A percentile compares a stretch with the other conserved stretches of the same genome.
These are phyloP conservation scores for Digitaria exilis DNA, from an alignment of 202 grass and related monocot species.

Conservation along the genomic window DNA sequence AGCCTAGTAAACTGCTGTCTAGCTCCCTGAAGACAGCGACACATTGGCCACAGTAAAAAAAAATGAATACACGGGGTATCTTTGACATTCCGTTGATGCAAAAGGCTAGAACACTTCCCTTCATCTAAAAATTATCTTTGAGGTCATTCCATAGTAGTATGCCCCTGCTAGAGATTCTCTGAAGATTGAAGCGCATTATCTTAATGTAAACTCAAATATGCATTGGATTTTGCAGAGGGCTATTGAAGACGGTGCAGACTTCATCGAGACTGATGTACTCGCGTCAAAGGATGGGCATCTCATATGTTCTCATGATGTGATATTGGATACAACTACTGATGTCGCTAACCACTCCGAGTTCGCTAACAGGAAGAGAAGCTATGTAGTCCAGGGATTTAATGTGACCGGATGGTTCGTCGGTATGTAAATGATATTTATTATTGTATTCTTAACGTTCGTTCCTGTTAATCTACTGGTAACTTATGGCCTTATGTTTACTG, in stretches of 20 bases:
- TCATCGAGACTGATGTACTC: constrained; percentile 92
- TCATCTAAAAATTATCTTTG: constrained; percentile 1
- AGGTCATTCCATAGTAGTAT: neutral
- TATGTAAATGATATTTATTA: constrained; percentile 15
- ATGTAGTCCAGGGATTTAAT: constrained; percentile 68
- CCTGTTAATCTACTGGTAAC: neutral
- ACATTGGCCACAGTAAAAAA: no score
- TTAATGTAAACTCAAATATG: neutral
- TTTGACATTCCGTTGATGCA: no score
- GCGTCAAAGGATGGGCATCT: constrained; percentile 78
- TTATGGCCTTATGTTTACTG: constrained; percentile 39
- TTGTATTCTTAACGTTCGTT: constrained; percentile 16
- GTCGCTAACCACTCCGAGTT: constrained; percentile 61
- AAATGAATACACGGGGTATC: no score
- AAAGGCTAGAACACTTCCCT: no score
- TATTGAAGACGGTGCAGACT: constrained; percentile 92
- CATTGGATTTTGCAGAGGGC: constrained; percentile 66
- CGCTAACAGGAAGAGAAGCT: constrained; percentile 71
- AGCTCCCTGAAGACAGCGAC: no score
- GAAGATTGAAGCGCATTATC: neutral
- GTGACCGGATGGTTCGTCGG: constrained; percentile 88
- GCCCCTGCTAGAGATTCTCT: neutral
- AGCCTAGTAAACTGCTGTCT: constrained; percentile 2
- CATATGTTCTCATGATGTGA: constrained; percentile 89
- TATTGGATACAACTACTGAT: constrained; percentile 60